Conservation (phyloP, 1,139 yeast species). For the Kluyveromyces sp. region DNA sequence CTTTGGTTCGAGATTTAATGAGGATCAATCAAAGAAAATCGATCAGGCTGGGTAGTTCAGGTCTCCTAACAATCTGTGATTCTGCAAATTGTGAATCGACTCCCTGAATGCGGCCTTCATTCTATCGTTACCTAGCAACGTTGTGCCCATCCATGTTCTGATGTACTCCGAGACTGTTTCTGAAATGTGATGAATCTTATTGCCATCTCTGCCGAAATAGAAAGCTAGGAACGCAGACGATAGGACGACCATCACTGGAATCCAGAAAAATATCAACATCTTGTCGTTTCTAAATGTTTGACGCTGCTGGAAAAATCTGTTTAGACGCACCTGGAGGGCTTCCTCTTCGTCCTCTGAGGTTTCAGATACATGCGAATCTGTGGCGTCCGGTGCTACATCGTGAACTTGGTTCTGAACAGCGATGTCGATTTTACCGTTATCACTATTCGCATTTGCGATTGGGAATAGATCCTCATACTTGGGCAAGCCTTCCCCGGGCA, state of each 20-base stretch:
- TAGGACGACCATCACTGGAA: conserved; percentile 55
- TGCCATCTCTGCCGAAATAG: conserved; percentile 42
- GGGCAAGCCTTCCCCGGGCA: conserved; percentile 54
- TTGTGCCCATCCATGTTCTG: conserved; percentile 50
- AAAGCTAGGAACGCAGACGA: conserved; percentile 47
- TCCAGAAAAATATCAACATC: conserved; percentile 85
- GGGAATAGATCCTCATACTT: conserved; percentile 83
- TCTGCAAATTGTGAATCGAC: conserved; percentile 26
- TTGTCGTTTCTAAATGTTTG: conserved; percentile 74
- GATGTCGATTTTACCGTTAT: conserved; percentile 13
- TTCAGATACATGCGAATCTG: conserved; percentile 16
- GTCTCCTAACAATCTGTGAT: conserved; percentile 8
- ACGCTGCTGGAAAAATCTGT: conserved; percentile 50
- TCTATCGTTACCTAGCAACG: conserved; percentile 65
- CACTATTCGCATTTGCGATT: conserved; percentile 14
- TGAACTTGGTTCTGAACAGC: neutral
- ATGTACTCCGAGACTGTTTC: conserved; percentile 40
- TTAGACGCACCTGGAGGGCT: conserved; percentile 45
- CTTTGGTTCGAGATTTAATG: neutral
- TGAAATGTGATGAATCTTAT: conserved; percentile 23
- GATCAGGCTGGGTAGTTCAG: conserved; percentile 1
- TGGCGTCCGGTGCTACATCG: conserved; percentile 13
- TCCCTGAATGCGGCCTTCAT: conserved; percentile 49
- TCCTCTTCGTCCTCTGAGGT: conserved; percentile 39
- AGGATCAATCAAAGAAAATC: neutral